A percentile compares a stretch with the other conserved stretches of the same genome.
Evolutionary conservation across 1,284 basidiomycete genomes (phyloP).

Genomic region (Agaricales sp.): DNA sequence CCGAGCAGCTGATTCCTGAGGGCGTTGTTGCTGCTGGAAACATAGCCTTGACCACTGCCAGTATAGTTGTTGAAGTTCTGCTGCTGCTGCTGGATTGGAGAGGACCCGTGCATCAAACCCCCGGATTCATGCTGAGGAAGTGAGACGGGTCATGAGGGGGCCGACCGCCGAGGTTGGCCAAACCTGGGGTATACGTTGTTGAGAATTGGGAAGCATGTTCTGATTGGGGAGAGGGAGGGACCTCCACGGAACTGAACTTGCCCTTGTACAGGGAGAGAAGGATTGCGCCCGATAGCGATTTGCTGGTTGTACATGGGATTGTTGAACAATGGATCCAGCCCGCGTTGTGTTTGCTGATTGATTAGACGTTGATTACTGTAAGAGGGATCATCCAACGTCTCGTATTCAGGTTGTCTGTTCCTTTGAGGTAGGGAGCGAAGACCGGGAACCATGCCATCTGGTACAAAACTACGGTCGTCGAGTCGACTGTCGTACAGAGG

Average conservation of each 20-base stretch:
- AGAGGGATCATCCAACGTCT: constrained; percentile 49
- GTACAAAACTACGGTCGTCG: constrained; percentile 68
- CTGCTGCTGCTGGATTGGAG: constrained; percentile 26
- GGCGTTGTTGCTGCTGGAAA: not conserved
- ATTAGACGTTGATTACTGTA: constrained; percentile 50
- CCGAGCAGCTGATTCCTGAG: not conserved
- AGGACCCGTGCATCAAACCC: not conserved
- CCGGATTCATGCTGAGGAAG: constrained; percentile 34
- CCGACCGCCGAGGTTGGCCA: constrained; percentile 72
- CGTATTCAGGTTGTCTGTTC: constrained; percentile 38
- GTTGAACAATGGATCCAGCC: constrained; percentile 46
- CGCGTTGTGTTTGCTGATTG: constrained; percentile 38
- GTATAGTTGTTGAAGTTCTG: constrained; percentile 42
- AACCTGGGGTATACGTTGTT: constrained; percentile 67
- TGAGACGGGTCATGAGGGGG: constrained; percentile 70
- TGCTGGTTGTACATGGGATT: constrained; percentile 44
- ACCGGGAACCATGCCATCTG: constrained; percentile 77
- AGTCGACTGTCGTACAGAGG: constrained; percentile 59
- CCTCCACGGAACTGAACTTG: constrained; percentile 53
- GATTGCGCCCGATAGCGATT: constrained; percentile 32
- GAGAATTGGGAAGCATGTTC: constrained; percentile 32
- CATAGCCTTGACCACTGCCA: constrained; percentile 28
- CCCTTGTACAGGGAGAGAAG: constrained; percentile 47
- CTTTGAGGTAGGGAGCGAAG: constrained; percentile 56
- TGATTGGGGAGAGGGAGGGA: constrained; percentile 47